Evolutionary conservation across 2,329 filamentous ascomycete genomes (phyloP).

Genomic region (Talaromyces albobiverticillius): DNA sequence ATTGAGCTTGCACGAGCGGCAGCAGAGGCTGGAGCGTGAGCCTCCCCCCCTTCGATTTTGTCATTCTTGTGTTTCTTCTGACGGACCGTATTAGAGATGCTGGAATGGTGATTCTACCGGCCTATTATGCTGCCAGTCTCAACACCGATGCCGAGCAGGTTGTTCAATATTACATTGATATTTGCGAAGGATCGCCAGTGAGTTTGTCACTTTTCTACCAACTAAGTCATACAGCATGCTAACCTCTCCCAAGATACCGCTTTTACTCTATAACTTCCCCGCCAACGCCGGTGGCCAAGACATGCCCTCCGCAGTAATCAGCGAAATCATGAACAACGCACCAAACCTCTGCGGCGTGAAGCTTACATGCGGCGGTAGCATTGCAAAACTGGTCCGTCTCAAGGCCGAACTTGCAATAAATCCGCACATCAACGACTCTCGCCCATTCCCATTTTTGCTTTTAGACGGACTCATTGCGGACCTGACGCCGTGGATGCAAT

Average conservation of each 20-base stretch:
- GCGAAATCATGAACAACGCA: conserved; percentile 17
- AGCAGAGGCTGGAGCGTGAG: conserved; percentile 22
- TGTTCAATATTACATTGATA: conserved; percentile 23
- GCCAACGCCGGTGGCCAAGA: conserved; percentile 23
- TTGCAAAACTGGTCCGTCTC: conserved; percentile 22
- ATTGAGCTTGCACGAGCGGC: conserved; percentile 20
- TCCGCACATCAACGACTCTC: conserved; percentile 14
- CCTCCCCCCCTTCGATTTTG: neutral
- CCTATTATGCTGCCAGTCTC: conserved; percentile 24
- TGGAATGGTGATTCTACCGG: conserved; percentile 24
- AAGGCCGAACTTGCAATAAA: conserved; percentile 15
- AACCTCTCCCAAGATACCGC: conserved; percentile 22
- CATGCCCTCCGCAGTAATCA: conserved; percentile 22
- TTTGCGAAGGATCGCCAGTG: conserved; percentile 23
- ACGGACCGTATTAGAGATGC: conserved; percentile 18
- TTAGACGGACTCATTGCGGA: conserved; percentile 25
- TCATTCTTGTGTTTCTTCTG: neutral
- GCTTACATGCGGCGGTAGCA: conserved; percentile 23
- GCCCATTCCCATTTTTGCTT: conserved; percentile 21
- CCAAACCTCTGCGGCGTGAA: conserved; percentile 23
- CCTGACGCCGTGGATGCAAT: conserved; percentile 24
- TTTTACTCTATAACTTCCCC: conserved; percentile 24
- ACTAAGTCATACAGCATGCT: neutral
- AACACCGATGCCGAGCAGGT: conserved; percentile 21
- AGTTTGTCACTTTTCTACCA: neutral